Percentiles rank a stretch among this genome's conserved stretches.
Evolutionary conservation across 805 yeast species (phyloP).

Genomic region (Torulaspora gathmanii): DNA sequence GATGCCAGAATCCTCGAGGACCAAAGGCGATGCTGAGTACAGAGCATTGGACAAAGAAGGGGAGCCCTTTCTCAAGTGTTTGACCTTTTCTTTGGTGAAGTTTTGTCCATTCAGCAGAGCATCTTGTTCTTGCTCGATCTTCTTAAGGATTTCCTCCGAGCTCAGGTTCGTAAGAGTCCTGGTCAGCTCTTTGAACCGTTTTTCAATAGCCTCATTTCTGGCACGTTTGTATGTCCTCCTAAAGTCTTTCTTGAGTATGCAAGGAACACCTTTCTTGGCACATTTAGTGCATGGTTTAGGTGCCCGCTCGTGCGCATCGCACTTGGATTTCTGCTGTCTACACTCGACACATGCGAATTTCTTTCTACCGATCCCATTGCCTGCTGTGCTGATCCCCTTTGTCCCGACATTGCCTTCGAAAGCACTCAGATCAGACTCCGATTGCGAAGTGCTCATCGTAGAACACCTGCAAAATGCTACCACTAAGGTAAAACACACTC

Average conservation of each 20-base stretch:
- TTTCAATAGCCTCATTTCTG: constrained; percentile 73
- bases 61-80: constrained; percentile 11
- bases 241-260: constrained; percentile 74
- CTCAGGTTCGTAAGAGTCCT: constrained; percentile 42
- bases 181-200: constrained; percentile 67
- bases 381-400: constrained; percentile 1
- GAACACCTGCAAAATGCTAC: not conserved
- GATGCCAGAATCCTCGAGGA: not conserved
- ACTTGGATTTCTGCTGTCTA: constrained; percentile 87
- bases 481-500: not conserved
- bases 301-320: constrained; percentile 74
- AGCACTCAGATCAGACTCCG: constrained; percentile 15
- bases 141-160: constrained; percentile 31
- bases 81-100: constrained; percentile 32
- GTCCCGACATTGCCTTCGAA: constrained; percentile 5
- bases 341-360: constrained; percentile 92
- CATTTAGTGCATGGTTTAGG: constrained; percentile 86
- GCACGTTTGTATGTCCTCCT: constrained; percentile 89
- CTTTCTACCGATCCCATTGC: constrained; percentile 35
- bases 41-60: not conserved
- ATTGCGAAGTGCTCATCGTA: constrained; percentile 13
- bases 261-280: constrained; percentile 57
- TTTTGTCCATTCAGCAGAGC: constrained; percentile 27
- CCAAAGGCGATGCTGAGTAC: not conserved
- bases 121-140: constrained; percentile 27